Evolutionary conservation across 768 basidiomycete species (phyloP), one percentile per base, ranked within the genome.

Genomic region (Tylopilus balloui): DNA sequence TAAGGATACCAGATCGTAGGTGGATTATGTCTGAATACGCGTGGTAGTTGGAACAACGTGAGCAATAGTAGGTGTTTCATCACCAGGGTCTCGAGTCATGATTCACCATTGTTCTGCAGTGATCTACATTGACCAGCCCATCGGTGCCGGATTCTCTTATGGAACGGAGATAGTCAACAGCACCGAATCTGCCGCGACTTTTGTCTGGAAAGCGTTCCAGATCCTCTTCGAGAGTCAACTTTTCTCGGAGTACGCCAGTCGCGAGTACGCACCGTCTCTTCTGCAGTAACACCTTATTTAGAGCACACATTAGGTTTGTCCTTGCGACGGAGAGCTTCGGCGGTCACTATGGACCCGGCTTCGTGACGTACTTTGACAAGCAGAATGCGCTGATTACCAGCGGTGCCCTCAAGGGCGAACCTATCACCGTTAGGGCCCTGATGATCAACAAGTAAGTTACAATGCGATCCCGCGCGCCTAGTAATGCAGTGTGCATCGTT

Each of bases 51-150:
- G 85, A 86, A 85, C 57, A 80, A 77, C 45, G 57, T 80, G 46
- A 83, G 77, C 67, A 86, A 86, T 52, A 76, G 84, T 84, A 42
- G 29, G 80, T 59, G 20, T 9, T 8, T 11, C 24, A 21, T 12
- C n/a, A 21, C 20, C 12, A 27, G 34, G 15, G n/a, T 31, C 29
- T 34, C 17, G 20, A 23, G 9, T 17, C 15, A 23, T 14, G 14
- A 37, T 37, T 42, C 41, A 40, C 48, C 11, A 9, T 47, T 1
- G 6, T 10, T 15, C 6, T 9, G 1, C 43, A 85, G 83, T 86
- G 66, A 79, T 86, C 28, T 85, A 84, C 59, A 80, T 85, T 28
- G 83, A 84, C 60, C 82, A 85, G 56, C 83, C 83, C 4, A 78
- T 85, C 34, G 81, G 80, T 0, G 76, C 80, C 0, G 82, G 83